Evolutionary conservation across 306 rosid species (phyloP), one percentile per base, ranked within the genome.

Genomic region (Casuarina glauca): DNA sequence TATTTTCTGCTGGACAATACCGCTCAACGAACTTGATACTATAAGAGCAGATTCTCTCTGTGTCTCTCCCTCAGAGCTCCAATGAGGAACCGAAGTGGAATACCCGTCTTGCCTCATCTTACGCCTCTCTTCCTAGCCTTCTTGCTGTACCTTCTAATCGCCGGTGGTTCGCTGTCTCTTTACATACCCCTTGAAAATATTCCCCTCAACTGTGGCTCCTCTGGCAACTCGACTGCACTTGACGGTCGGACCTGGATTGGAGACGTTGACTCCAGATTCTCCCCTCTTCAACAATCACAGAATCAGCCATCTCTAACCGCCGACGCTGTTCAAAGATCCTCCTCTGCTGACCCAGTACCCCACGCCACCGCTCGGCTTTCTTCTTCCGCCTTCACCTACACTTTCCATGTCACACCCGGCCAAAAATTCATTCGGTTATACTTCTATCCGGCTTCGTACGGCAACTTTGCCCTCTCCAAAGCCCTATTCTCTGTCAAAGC

Each of bases 381-480:
- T 73, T 7, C 0, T 9, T 86, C 85, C 43, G 38, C 26, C 4
- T 86, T 86, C 78, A 76, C 78, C 45, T 86, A 86, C 82, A 83
- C 3, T 8, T 81, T 84, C 74, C 70, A 79, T 36, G 57, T 79
- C 41, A 86, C 82, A 4, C 20, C 87, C 1, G 84, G 90, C 53
- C 82, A 83, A 3, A 86, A 86, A 68, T 86, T 81, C 78, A 44
- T 86, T 10, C 86, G 87, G 13, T 79, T 86, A 55, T 78, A 86
- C 39, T 86, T 86, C 80, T 81, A 69, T 66, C 79, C 87, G 9
- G 60, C 84, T 73, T 63, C 84, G 0, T 86, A 78, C 66, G 32
- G 20, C 73, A 20, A 74, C 16, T 61, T 76, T 13, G 72, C 69
- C 13, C 64, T 76, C 74, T 83, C 80, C 11, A 57, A 36, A 2